Conservation (phyloP, 352 stramenopile genomes). For the Blastocystis hominis region DNA sequence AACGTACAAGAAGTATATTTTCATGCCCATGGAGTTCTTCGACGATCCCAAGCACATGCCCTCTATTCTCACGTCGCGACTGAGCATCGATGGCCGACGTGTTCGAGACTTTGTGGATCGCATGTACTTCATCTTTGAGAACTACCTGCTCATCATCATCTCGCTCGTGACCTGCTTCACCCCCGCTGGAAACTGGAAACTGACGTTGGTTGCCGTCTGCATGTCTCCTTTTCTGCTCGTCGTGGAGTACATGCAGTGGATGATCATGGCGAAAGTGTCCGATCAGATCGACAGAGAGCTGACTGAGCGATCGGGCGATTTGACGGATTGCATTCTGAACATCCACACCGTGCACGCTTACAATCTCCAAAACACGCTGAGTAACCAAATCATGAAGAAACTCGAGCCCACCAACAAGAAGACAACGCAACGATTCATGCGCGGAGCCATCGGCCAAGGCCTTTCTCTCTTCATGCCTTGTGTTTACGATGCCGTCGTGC, state of each 20-base stretch:
- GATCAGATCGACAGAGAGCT: neutral
- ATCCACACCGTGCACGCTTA: slow-evolving; percentile 39
- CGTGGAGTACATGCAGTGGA: neutral
- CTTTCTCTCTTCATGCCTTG: neutral
- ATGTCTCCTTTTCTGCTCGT: slow-evolving; percentile 23
- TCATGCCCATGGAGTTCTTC: slow-evolving; percentile 2
- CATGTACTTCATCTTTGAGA: neutral
- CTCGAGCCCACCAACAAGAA: neutral
- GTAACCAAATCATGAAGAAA: neutral
- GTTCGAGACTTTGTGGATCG: slow-evolving; percentile 14
- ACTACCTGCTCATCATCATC: neutral
- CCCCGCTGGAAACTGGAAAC: neutral
- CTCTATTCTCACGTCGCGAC: neutral
- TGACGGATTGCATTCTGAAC: slow-evolving; percentile 43
- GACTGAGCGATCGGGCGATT: neutral
- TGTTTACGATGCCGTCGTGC: neutral
- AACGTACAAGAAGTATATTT: neutral
- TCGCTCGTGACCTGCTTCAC: slow-evolving; percentile 1
- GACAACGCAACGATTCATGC: neutral
- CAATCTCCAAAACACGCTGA: neutral
- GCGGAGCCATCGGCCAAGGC: neutral
- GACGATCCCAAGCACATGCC: slow-evolving; percentile 11
- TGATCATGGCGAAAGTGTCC: neutral
- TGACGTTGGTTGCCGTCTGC: neutral
- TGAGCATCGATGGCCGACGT: slow-evolving; percentile 16